Conservation (phyloP, 768 basidiomycete genomes). For the Mycena vulgaris region DNA sequence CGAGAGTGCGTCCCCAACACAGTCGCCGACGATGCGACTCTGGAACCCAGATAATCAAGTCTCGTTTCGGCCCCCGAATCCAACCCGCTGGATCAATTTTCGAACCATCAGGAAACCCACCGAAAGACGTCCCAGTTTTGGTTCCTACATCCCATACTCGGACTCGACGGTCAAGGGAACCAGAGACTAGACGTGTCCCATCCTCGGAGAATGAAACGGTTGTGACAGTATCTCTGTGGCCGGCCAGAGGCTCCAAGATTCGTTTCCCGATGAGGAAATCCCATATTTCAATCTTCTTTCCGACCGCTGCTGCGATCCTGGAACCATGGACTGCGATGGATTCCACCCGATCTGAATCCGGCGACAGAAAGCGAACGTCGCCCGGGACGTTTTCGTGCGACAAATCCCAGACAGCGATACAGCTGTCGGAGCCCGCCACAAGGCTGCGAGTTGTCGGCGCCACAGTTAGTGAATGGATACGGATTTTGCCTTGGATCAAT, state of each 20-base stretch:
- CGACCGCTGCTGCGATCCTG: conserved; percentile 22
- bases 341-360: conserved; percentile 1
- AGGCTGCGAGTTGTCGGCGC: not conserved
- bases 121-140: not conserved
- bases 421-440: conserved; percentile 13
- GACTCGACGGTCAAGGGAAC: conserved; percentile 33
- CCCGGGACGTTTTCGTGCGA: not conserved
- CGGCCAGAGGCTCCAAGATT: conserved; percentile 2
- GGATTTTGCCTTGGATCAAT: not conserved
- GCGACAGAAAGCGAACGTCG: not conserved
- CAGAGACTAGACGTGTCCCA: conserved; percentile 40
- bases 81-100: conserved; percentile 12
- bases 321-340: conserved; percentile 1
- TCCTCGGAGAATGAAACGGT: conserved; percentile 40
- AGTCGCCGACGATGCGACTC: conserved; percentile 11
- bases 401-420: conserved; percentile 16
- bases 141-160: conserved; percentile 24
- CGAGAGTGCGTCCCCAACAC: conserved; percentile 31
- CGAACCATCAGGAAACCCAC: conserved; percentile 26
- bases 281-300: conserved; percentile 17
- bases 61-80: conserved; percentile 25
- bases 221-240: conserved; percentile 35
- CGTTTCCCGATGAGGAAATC: not conserved
- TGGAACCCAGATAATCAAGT: conserved; percentile 32
- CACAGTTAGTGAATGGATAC: conserved; percentile 2